These are phyloP conservation scores for Grosmannia clavigera DNA, from an alignment of 2,329 filamentous ascomycete species.

Conservation along the genomic window DNA sequence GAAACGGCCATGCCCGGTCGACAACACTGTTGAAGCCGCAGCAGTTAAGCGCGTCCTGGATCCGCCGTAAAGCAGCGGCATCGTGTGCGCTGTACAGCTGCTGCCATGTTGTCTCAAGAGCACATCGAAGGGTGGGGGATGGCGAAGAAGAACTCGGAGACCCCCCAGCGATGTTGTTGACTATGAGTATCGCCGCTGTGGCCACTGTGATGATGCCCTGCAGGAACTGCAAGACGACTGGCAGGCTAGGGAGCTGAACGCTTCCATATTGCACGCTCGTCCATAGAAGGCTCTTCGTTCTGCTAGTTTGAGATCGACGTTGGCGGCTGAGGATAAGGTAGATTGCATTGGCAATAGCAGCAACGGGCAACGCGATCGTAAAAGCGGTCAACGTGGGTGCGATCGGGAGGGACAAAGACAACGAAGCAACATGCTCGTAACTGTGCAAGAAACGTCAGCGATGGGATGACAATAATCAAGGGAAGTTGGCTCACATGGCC, in stretches of 20 bases:
- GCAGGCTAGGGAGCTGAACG: background rate
- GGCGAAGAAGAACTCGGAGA: conserved; percentile 16
- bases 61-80: conserved; percentile 33
- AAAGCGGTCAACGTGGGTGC: conserved; percentile 6
- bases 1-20: conserved; percentile 55
- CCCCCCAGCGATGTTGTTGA: conserved; percentile 10
- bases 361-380: conserved; percentile 7
- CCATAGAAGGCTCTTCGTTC: background rate
- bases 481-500: background rate
- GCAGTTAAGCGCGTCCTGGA: conserved; percentile 55
- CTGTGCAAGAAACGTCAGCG: background rate
- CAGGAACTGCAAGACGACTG: conserved; percentile 5
- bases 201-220: conserved; percentile 24
- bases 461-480: background rate
- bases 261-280: background rate
- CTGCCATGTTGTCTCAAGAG: conserved; percentile 44
- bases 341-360: conserved; percentile 3
- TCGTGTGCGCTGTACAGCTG: conserved; percentile 39
- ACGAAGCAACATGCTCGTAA: conserved; percentile 9
- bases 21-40: conserved; percentile 47
- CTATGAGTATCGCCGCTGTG: conserved; percentile 30
- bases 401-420: conserved; percentile 10
- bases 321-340: background rate
- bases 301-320: background rate
- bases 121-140: conserved; percentile 30